These are phyloP conservation scores for Seminavis robusta DNA, from an alignment of 108 stramenopile genomes.

Conservation along the genomic window DNA sequence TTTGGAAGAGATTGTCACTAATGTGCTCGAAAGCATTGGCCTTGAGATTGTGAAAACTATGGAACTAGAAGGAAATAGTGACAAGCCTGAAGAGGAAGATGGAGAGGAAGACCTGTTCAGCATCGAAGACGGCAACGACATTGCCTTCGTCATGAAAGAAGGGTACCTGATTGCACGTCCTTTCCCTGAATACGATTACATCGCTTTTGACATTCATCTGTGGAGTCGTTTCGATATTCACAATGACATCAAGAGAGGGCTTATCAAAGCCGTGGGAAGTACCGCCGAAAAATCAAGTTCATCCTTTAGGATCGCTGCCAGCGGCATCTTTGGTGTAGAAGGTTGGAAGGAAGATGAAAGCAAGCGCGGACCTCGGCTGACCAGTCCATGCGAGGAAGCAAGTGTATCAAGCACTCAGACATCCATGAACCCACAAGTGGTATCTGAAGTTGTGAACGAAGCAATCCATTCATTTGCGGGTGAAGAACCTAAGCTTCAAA, in stretches of 20 bases:
- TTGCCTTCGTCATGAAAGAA: conserved; percentile 19
- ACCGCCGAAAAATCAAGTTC: conserved; percentile 12
- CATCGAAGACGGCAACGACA: neutral
- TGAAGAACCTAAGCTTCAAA: neutral
- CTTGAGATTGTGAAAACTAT: conserved; percentile 16
- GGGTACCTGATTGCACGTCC: conserved; percentile 30
- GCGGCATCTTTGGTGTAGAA: conserved; percentile 76
- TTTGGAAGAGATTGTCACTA: conserved; percentile 11
- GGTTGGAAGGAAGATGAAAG: conserved; percentile 79
- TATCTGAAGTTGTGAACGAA: conserved; percentile 5
- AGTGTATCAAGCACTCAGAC: neutral
- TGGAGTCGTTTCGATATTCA: conserved; percentile 46
- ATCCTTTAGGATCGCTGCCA: conserved; percentile 65
- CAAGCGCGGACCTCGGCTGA: conserved; percentile 56
- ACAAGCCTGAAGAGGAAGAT: conserved; percentile 46
- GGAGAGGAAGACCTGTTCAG: conserved; percentile 10
- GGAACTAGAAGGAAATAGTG: conserved; percentile 18
- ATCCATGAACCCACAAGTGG: neutral
- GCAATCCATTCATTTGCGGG: neutral
- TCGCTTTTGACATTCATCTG: conserved; percentile 46
- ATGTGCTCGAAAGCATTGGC: conserved; percentile 26
- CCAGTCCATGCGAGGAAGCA: neutral
- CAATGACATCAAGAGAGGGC: conserved; percentile 5
- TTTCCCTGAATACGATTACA: conserved; percentile 15
- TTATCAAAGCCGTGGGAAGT: conserved; percentile 18